Evolutionary conservation across 78 protist species (phyloP).

Genomic region (Dictyostelium purpureum): DNA sequence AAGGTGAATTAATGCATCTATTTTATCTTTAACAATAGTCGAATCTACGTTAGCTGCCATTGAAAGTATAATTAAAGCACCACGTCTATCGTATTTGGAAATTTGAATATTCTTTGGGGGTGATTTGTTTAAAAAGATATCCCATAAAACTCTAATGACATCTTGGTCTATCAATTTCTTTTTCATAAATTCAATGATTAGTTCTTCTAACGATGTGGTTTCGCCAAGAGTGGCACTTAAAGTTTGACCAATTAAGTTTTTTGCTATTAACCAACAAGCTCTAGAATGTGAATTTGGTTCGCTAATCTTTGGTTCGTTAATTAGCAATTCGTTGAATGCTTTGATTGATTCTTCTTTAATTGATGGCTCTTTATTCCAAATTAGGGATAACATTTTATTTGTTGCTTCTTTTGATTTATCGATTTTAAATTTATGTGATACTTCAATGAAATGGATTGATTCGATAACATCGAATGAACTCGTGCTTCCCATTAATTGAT

Average conservation of each 20-base stretch:
- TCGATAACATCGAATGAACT: constrained; percentile 48
- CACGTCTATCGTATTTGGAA: no score
- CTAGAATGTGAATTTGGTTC: background rate
- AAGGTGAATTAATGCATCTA: background rate
- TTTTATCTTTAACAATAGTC: background rate
- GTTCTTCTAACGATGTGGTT: constrained; percentile 81
- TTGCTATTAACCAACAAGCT: background rate
- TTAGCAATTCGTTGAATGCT: constrained; percentile 27
- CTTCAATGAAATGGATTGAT: constrained; percentile 43
- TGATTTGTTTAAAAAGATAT: constrained; percentile 35
- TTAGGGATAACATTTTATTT: background rate
- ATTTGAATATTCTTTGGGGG: background rate
- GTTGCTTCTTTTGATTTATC: background rate
- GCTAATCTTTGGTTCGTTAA: constrained; percentile 1
- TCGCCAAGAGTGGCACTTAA: constrained; percentile 66
- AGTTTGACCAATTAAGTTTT: constrained; percentile 24
- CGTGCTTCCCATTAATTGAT: constrained; percentile 65
- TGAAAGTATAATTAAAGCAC: constrained; percentile 44
- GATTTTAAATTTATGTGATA: background rate
- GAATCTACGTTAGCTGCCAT: constrained; percentile 14
- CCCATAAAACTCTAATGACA: constrained; percentile 80
- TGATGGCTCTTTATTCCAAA: constrained; percentile 4
- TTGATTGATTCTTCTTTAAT: constrained; percentile 23
- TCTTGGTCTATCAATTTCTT: background rate
- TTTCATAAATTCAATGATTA: constrained; percentile 8